phyloP scores from a whole-genome alignment of 2,329 filamentous ascomycete species.

The Fusarium austroafricanum region DNA sequence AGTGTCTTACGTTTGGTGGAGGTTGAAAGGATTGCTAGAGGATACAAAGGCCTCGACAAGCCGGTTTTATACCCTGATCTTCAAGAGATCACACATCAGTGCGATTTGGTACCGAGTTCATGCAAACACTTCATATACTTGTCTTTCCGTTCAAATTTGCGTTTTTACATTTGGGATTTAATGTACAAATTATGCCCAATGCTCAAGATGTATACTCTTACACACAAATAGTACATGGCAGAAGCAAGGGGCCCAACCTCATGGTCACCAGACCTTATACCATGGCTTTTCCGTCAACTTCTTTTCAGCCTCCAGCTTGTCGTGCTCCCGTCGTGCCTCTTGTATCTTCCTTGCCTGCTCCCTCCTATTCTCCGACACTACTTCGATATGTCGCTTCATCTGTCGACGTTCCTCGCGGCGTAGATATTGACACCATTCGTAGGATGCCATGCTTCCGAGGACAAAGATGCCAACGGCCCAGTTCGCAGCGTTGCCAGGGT shows the following conservation, averaged over 20 bases:
- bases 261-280: slow-evolving; percentile 67
- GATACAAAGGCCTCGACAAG: slow-evolving; percentile 22
- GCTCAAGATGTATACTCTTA: slow-evolving; percentile 38
- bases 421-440: slow-evolving; percentile 85
- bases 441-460: slow-evolving; percentile 75
- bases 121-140: slow-evolving; percentile 1
- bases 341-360: slow-evolving; percentile 59
- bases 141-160: slow-evolving; percentile 1
- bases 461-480: slow-evolving; percentile 87
- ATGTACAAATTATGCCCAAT: slow-evolving; percentile 23
- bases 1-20: not conserved
- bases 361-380: slow-evolving; percentile 63
- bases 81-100: slow-evolving; percentile 13
- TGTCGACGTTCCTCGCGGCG: slow-evolving; percentile 80
- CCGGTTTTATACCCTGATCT: slow-evolving; percentile 37
- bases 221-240: slow-evolving; percentile 41
- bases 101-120: slow-evolving; percentile 6
- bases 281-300: slow-evolving; percentile 57
- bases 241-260: not conserved
- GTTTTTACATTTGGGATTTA: slow-evolving; percentile 21
- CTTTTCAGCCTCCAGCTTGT: slow-evolving; percentile 48
- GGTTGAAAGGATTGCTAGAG: slow-evolving; percentile 15
- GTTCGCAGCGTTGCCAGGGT: slow-evolving; percentile 70
- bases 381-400: slow-evolving; percentile 87
- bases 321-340: slow-evolving; percentile 54